phyloP scores from a whole-genome alignment of 768 basidiomycete genomes.

The Lactifluus subvellereus region DNA sequence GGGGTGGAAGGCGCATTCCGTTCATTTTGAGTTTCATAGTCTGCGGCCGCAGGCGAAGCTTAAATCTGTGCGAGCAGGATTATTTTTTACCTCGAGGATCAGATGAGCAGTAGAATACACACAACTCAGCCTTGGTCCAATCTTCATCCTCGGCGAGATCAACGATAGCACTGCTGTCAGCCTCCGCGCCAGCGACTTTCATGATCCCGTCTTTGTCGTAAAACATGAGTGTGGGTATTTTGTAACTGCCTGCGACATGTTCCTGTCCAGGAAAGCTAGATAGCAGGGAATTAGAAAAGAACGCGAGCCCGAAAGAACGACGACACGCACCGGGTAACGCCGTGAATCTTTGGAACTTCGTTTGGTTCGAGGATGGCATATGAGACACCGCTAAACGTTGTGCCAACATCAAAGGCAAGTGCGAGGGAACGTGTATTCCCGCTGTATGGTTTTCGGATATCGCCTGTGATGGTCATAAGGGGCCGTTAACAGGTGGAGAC shows the following conservation, averaged over 20 bases:
- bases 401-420: constrained; percentile 76
- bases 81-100: background rate
- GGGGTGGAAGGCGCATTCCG: constrained; percentile 66
- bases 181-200: constrained; percentile 73
- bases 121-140: constrained; percentile 76
- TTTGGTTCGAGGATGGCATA: constrained; percentile 80
- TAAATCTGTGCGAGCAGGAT: constrained; percentile 47
- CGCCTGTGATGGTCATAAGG: constrained; percentile 48
- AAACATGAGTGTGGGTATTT: constrained; percentile 74
- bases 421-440: constrained; percentile 61
- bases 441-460: constrained; percentile 68
- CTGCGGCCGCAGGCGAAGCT: constrained; percentile 69
- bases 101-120: constrained; percentile 30
- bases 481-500: constrained; percentile 9
- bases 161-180: constrained; percentile 51
- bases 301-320: background rate
- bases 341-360: constrained; percentile 74
- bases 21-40: constrained; percentile 81
- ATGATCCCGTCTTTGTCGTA: constrained; percentile 62
- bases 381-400: constrained; percentile 78
- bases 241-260: constrained; percentile 79
- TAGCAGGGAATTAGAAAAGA: constrained; percentile 7
- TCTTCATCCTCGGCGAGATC: constrained; percentile 71
- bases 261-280: constrained; percentile 77
- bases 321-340: constrained; percentile 62